Base-by-base conservation (phyloP, 352 stramenopile species). In the Phytophthora macrochlamydospora region DNA sequence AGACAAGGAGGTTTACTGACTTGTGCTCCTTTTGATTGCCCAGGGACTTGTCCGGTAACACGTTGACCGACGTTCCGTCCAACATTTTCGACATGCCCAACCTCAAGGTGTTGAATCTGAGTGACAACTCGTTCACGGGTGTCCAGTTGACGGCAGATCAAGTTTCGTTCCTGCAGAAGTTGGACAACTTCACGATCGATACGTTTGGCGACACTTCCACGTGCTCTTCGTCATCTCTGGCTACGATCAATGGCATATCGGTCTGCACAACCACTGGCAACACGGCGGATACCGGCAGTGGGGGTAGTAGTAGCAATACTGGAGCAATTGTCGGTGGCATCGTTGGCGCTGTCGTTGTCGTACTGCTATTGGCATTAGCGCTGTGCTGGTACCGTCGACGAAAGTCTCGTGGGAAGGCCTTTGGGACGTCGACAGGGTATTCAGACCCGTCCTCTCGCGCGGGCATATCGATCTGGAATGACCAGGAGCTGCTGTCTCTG, bases 21-120 rank as follows among this genome's bases (percentile, higher is more conserved):
- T 52, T 29, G 24, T 32, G 46, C 8, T 29, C 57, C 0, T 46
- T 18, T 51, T 35, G 13, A 58, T 44, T 3, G 11, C 38, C 42
- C 46, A 90, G 81, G 35, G 81, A 90, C 44, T 38, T 89, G 32
- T 86, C 81, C 1, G 60, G 65, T 29, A 90, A 90, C 50, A 69
- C 76, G 4, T 46, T 90, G 37, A 75, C 73, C 5, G 71, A 69
- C 1, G 59, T 90, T 18, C 81, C 81, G 9, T 51, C 62, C 0
- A 62, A 76, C 2, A 65, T 90, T 5, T 89, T 89, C 56, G 51
- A 67, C 9, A 81, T 89, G 76, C 45, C 70, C 13, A 75, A 74
- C 0, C 66, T 90, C 32, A 65, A 77, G 45, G 33, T 54, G 24
- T 64, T 90, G 4, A 71, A 90, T 48, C 59, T 90, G 11, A 60